Base-by-base conservation (phyloP, 2,329 filamentous ascomycete genomes). In the Ceratocystis albifundus region DNA sequence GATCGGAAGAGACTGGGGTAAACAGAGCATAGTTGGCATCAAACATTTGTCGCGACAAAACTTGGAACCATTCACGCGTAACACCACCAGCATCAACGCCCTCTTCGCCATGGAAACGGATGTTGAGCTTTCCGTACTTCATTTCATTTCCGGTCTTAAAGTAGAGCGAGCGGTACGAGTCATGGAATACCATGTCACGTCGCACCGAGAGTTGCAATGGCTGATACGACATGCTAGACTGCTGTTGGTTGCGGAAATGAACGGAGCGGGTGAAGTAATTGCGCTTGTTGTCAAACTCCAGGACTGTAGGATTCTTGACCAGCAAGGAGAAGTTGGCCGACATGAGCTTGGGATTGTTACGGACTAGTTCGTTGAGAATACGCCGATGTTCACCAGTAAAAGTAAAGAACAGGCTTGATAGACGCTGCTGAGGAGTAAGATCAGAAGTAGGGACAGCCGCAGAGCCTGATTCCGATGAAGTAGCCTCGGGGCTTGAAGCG, bases 221-320 rank as follows among this genome's bases (percentile, higher is more conserved):
- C 55, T 90, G 88, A 72, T 80, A 84, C 6, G 87, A 81, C 64
- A 89, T 85, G 55, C 91, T 86, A 68, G 82, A 20, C 72, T 90
- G 86, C 65, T 84, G 83, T 63, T 88, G 84, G 59, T 84, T 84
- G 68, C 81, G 79, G 50, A 79, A 77, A 75, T 99, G 94, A 10
- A 99, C 87, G 72, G 90, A 92, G 69, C 94, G 88, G 74, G 86
- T 96, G 80, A 99, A 99, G 81, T 95, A 99, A 77, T 96, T 97
- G 72, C 94, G 91, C 80, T 99, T 99, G 79, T 99, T 99, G 78
- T 99, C 94, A 72, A 99, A 99, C 74, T 99, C 94, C 12, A 99
- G 80, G 2, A 99, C 95, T 81, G 97, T 99, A 30, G 94, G 95
- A 73, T 99, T 99, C 80, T 96, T 96, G 69, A 97, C 94, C 61